Percentiles rank a stretch among this genome's conserved stretches.
Conservation (phyloP, 164 flowering plant genomes). For the Sextonia rubra region DNA sequence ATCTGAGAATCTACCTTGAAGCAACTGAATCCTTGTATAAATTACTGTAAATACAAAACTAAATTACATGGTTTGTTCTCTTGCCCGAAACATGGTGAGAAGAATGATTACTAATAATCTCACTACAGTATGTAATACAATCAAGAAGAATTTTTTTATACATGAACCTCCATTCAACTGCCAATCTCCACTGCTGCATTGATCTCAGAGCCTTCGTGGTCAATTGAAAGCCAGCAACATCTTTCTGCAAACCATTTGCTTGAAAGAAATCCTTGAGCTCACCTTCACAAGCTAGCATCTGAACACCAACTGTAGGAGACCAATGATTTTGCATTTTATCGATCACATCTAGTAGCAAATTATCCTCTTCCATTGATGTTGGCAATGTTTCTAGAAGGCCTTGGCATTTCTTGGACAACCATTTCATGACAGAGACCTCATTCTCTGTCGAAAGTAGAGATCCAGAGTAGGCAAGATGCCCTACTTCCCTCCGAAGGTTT, state of each 20-base stretch:
- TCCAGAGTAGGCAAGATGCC: slow-evolving; percentile 76
- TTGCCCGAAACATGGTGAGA: slow-evolving; percentile 5
- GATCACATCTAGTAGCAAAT: slow-evolving; percentile 29
- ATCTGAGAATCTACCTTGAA: too few species aligned
- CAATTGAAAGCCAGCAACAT: slow-evolving; percentile 9
- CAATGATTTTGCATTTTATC: slow-evolving; percentile 28
- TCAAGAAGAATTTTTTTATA: slow-evolving; percentile 55
- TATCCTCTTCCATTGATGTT: slow-evolving; percentile 59
- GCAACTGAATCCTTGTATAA: neutral
- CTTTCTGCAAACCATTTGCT: slow-evolving; percentile 17
- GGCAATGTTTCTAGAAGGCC: slow-evolving; percentile 40
- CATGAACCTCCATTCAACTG: slow-evolving; percentile 75
- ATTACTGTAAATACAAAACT: neutral
- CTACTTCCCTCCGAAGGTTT: slow-evolving; percentile 46
- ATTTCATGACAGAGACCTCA: slow-evolving; percentile 56
- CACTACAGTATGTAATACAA: slow-evolving; percentile 52
- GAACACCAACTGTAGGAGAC: slow-evolving; percentile 14
- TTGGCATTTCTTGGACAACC: slow-evolving; percentile 44
- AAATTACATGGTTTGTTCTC: slow-evolving; percentile 4
- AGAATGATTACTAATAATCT: slow-evolving; percentile 22
- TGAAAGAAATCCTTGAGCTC: slow-evolving; percentile 46
- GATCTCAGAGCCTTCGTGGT: slow-evolving; percentile 31
- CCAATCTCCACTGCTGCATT: slow-evolving; percentile 62
- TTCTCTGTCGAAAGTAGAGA: slow-evolving; percentile 55
- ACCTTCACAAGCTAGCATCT: slow-evolving; percentile 16